Conservation (phyloP, 208 protist species). For the Entamoeba histolytica region DNA sequence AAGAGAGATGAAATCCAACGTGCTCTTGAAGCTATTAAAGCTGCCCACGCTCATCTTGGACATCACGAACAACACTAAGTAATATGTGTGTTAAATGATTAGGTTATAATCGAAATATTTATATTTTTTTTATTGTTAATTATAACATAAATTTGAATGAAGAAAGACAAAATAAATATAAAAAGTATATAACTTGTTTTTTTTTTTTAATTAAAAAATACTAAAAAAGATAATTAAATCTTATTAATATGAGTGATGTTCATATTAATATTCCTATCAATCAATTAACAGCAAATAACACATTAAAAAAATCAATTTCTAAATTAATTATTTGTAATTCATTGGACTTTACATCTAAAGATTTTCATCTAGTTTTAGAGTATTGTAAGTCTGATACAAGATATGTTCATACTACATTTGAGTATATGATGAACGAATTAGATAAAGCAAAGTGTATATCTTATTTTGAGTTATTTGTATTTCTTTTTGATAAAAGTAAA, state of each 20-base stretch:
- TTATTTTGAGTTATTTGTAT: not conserved
- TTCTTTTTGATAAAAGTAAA: not conserved
- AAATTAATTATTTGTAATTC: not conserved
- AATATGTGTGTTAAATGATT: too few relatives aligned
- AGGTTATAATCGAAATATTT: too few relatives aligned
- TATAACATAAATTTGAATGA: too few relatives aligned
- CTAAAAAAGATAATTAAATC: too few relatives aligned
- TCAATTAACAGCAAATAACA: not conserved
- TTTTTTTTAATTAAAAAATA: too few relatives aligned
- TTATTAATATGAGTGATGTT: too few relatives aligned
- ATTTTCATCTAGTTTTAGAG: not conserved
- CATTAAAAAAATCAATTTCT: not conserved
- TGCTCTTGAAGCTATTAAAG: not conserved
- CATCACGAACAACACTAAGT: too few relatives aligned
- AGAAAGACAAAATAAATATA: too few relatives aligned
- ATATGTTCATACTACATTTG: not conserved
- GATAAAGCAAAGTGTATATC: not conserved
- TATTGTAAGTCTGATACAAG: not conserved
- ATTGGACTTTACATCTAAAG: not conserved
- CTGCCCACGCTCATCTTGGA: not conserved
- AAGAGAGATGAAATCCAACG: not conserved
- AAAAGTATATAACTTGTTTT: too few relatives aligned
- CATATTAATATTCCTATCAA: not conserved
- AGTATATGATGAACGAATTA: not conserved
- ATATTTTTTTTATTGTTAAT: too few relatives aligned